Base-by-base conservation (phyloP, 2,329 filamentous ascomycete species). In the Pseudopyrenochaeta lycopersici region DNA sequence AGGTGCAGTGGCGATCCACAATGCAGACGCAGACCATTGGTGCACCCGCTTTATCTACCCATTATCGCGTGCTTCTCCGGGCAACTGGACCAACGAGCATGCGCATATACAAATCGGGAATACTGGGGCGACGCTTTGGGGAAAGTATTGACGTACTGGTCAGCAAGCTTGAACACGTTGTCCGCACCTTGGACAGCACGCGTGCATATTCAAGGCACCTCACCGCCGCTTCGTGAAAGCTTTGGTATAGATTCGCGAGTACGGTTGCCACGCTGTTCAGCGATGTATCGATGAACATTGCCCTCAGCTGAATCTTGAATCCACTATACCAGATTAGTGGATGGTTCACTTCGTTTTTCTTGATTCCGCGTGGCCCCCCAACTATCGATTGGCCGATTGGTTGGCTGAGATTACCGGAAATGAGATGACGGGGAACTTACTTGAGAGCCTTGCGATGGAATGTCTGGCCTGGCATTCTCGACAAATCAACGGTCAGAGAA, bases 291-390 rank as follows among this genome's bases (percentile, higher is more conserved):
- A 91, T 88, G 72, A 92, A 90, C 87, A 96, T 93, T 44, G 86
- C 81, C 65, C 95, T 90, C 46, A 92, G 88, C 71, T 96, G 91
- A 46, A 95, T 87, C 73, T 92, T 93, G 80, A 98, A 92, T 3
- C 87, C 79, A 67, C 78, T 81, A 55, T 55, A 63, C 50, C 54
- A 9, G 29, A 54, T 68, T 47, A 64, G 60, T 49, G 46, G 32
- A 64, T 38, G 44, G 30, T 57, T 49, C 38, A 38, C 21, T 41
- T 1, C 15, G 4, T 30, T 32, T 38, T 38, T 20, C 41, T 49
- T 35, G 38, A 32, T 38, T 31, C 20, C 36, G 46, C 29, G 38
- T 21, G 51, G 40, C 33, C 38, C 20, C 39, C 40, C 32, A 7
- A 17, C 46, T 30, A 35, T 40, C 35, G n/a, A 44, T 52, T 2